Base-by-base conservation (phyloP, 2,329 filamentous ascomycete genomes). In the Pseudocercospora fijiensis region DNA sequence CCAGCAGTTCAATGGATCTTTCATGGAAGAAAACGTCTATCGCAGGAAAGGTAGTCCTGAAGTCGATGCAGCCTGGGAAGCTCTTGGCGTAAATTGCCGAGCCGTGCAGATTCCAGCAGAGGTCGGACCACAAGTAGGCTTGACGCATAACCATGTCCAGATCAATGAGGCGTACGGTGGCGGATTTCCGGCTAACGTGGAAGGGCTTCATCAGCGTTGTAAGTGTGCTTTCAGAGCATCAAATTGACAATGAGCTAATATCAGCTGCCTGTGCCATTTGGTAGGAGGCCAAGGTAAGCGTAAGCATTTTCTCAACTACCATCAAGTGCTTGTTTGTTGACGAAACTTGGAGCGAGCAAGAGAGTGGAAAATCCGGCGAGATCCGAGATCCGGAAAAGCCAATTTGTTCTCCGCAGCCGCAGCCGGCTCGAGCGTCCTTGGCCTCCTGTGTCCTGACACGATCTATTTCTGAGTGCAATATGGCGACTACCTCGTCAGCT, bases 41-140 rank as follows among this genome's bases (percentile, higher is more conserved):
- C 81, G 85, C 1, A 77, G 80, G 62, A 72, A 78, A 11, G 82
- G 79, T 1, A 62, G 66, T 30, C 61, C 66, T 43, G 67, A 69
- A 41, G 84, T 86, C 0, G 86, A 88, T 65, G 80, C 79, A 4
- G 86, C 85, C 0, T 88, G 86, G 85, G 78, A 76, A 27, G 78
- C 79, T 2, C 66, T 86, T 0, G 84, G 84, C 11, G 76, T 82
- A 0, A 79, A 84, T 18, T 86, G 61, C 52, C 63, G 65, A 28
- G 51, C 55, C 18, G 51, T 66, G 10, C 53, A 28, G 6, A 59
- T 69, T n/a, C 64, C 65, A 13, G 37, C 47, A 26, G 64, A 66
- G n/a, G 47, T 67, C 49, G 67, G 58, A 22, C 41, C 51, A 26
- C 43, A 64, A 16, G 83, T 83, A 4, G 85, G 85, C 0, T 75